Percentiles rank a stretch among this genome's conserved stretches.
Evolutionary conservation across 2,329 filamentous ascomycete genomes (phyloP).

Genomic region (Colletotrichum tamarilloi): DNA sequence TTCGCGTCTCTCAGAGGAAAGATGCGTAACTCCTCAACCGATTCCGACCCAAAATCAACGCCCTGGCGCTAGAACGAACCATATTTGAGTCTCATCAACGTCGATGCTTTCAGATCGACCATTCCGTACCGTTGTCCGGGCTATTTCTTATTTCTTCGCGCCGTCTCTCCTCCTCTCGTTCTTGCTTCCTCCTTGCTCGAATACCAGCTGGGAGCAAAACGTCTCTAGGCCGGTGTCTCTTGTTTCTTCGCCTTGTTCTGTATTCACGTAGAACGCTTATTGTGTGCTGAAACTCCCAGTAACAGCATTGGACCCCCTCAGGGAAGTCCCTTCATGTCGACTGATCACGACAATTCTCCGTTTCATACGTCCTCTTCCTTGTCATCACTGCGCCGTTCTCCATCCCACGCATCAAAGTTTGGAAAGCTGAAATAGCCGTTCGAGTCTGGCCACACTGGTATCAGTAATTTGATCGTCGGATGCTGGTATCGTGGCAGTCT

Average conservation of each 20-base stretch:
- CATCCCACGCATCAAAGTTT: conserved; percentile 76
- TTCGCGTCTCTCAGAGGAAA: not conserved
- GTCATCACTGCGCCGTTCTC: conserved; percentile 54
- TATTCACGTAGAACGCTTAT: not conserved
- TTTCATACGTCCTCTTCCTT: conserved; percentile 43
- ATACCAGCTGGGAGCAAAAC: not conserved
- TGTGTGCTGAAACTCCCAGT: not conserved
- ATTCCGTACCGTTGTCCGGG: not conserved
- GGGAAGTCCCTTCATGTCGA: not conserved
- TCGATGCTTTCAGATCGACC: not conserved
- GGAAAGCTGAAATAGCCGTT: conserved; percentile 78
- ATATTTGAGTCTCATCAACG: not conserved
- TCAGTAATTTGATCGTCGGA: conserved; percentile 1
- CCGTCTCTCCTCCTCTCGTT: not conserved
- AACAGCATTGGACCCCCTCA: not conserved
- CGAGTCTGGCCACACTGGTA: conserved; percentile 15
- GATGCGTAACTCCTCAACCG: not conserved
- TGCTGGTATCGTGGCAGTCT: not conserved
- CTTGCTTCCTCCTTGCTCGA: not conserved
- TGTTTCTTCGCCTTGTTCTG: not conserved
- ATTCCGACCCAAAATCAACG: not conserved
- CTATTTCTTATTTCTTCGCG: not conserved
- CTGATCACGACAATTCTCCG: not conserved
- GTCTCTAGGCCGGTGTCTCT: not conserved
- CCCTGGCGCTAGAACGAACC: too few species aligned